Percentiles rank a stretch among this genome's conserved stretches.
phyloP scores from a whole-genome alignment of 495 filamentous ascomycete genomes.

The Parathielavia appendiculata region DNA sequence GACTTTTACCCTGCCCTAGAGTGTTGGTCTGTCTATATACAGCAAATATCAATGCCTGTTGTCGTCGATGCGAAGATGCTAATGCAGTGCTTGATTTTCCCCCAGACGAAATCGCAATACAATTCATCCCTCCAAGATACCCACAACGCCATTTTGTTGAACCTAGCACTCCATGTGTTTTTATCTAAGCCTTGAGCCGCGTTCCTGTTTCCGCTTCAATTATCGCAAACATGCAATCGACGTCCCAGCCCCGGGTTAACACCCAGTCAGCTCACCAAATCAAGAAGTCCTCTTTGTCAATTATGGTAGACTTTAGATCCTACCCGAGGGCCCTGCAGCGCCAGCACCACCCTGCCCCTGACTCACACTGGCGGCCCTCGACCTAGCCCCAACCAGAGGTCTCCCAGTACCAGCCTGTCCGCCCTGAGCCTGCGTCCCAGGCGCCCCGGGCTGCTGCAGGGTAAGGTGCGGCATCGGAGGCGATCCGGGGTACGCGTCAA shows the following conservation, averaged over 20 bases:
- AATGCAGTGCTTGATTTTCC: not conserved
- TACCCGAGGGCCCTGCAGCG: slow-evolving; percentile 17
- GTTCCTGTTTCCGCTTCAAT: too few species aligned
- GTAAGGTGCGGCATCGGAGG: slow-evolving; percentile 2
- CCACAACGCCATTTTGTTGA: slow-evolving; percentile 1
- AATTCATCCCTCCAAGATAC: not conserved
- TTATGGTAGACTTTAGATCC: slow-evolving; percentile 5
- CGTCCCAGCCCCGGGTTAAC: too few species aligned
- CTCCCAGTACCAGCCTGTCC: not conserved
- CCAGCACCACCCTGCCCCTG: slow-evolving; percentile 1
- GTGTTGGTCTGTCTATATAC: not conserved
- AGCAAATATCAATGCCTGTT: not conserved
- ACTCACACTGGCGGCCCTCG: slow-evolving; percentile 27
- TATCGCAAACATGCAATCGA: too few species aligned
- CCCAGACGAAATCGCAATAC: not conserved
- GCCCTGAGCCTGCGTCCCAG: not conserved
- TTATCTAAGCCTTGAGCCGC: too few species aligned
- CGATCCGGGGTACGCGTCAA: not conserved
- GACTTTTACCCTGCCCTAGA: not conserved
- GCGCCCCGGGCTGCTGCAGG: slow-evolving; percentile 7
- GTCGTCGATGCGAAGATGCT: not conserved
- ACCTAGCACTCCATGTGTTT: not conserved
- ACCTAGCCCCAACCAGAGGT: slow-evolving; percentile 17
- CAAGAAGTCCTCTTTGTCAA: not conserved
- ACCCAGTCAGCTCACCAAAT: too few species aligned